Conservation (phyloP, 768 basidiomycete genomes). For the Leccinum subgranulosum region DNA sequence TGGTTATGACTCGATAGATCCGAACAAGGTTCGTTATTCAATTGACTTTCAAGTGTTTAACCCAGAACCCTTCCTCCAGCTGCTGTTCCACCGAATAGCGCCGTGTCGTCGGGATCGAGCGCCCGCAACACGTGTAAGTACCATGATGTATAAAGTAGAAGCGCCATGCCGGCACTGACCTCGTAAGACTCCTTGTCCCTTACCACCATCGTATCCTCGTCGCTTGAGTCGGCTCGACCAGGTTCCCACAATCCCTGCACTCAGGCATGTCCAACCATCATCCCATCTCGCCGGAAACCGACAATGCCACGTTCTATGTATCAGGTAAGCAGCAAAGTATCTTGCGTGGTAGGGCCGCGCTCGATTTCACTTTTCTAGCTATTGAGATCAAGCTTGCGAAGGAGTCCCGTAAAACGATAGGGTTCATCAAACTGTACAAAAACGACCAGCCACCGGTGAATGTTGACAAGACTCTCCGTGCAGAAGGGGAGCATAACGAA, state of each 20-base stretch:
- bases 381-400: constrained; percentile 3
- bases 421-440: constrained; percentile 2
- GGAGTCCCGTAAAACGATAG: constrained; percentile 5
- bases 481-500: background rate
- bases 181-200: background rate
- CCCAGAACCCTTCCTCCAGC: too few relatives aligned
- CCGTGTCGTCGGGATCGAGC: background rate
- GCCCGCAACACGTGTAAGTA: background rate
- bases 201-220: background rate
- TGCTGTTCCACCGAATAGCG: background rate
- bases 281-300: background rate
- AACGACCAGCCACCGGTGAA: background rate
- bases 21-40: too few relatives aligned
- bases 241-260: background rate
- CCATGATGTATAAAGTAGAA: background rate
- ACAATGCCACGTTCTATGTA: background rate
- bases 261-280: background rate
- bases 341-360: background rate
- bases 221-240: too few relatives aligned
- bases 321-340: background rate
- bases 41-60: too few relatives aligned
- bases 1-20: too few relatives aligned
- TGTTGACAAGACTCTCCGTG: background rate
- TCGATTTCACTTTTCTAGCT: background rate
- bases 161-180: background rate